A percentile compares a stretch with the other conserved stretches of the same genome.
These are phyloP conservation scores for Avena sativa DNA, from an alignment of 176 grass and related monocot genomes.

Conservation along the genomic window DNA sequence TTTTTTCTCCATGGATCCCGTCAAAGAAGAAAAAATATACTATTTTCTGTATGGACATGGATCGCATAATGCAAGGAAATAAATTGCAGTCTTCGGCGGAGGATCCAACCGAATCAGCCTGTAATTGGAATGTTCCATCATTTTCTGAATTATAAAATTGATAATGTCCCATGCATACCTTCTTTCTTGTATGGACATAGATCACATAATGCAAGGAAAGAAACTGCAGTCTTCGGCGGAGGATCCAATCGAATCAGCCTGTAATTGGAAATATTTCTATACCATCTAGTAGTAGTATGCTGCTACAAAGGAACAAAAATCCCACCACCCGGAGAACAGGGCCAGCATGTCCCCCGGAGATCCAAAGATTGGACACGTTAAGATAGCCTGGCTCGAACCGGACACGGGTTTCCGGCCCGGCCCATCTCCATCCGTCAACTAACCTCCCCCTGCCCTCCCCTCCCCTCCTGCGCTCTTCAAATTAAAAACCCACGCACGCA, in stretches of 20 bases:
- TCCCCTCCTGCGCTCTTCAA: conserved; percentile 43
- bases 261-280: not conserved
- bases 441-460: not conserved
- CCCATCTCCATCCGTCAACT: conserved; percentile 46
- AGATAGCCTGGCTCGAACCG: not conserved
- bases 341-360: conserved; percentile 47
- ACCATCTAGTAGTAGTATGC: not conserved
- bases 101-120: not conserved
- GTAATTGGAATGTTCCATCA: not conserved
- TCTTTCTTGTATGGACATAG: not conserved
- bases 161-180: too few species aligned
- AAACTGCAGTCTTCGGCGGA: not conserved
- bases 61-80: not conserved
- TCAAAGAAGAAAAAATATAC: too few species aligned
- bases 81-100: not conserved
- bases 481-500: conserved; percentile 43
- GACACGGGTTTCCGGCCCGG: conserved; percentile 60
- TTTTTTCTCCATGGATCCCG: not conserved
- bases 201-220: not conserved
- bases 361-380: not conserved
- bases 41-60: too few species aligned
- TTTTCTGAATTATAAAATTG: too few species aligned
- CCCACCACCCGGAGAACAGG: conserved; percentile 36
- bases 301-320: not conserved
- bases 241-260: not conserved